phyloP scores from a whole-genome alignment of 768 basidiomycete genomes.

The Tulasnella sp. region DNA sequence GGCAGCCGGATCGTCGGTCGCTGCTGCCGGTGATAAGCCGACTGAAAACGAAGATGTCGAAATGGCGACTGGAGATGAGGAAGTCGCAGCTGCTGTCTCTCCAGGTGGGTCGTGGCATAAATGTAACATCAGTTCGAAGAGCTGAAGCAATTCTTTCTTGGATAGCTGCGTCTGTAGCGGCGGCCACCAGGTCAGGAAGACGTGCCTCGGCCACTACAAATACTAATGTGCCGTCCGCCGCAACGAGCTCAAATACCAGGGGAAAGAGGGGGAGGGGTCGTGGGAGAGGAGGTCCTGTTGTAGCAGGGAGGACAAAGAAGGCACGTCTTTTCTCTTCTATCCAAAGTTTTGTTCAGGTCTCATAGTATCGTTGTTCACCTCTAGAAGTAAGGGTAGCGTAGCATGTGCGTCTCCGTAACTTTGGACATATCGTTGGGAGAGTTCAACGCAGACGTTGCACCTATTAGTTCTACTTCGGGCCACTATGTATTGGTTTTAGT shows the following conservation, averaged over 20 bases:
- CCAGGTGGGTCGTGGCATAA: not conserved
- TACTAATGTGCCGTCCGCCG: not conserved
- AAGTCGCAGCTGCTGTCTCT: not conserved
- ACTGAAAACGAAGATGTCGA: not conserved
- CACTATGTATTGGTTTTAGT: not conserved
- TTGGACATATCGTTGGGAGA: not conserved
- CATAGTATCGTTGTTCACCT: too few relatives aligned
- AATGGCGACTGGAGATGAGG: constrained; percentile 11
- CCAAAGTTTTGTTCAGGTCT: too few relatives aligned
- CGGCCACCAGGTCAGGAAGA: not conserved
- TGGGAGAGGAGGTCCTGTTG: not conserved
- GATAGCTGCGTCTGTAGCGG: not conserved
- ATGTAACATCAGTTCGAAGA: not conserved
- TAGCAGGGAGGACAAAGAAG: too few relatives aligned
- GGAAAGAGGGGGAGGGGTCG: not conserved
- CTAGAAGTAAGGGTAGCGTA: too few relatives aligned
- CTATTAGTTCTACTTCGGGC: not conserved
- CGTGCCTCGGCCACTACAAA: not conserved
- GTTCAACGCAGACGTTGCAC: not conserved
- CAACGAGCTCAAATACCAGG: too few relatives aligned
- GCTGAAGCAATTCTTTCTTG: not conserved
- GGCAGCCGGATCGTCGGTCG: not conserved
- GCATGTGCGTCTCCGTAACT: too few relatives aligned
- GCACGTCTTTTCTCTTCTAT: too few relatives aligned
- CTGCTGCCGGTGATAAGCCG: not conserved